Evolutionary conservation across 139 green algal species (phyloP).

Genomic region (Volvox reticuliferus): DNA sequence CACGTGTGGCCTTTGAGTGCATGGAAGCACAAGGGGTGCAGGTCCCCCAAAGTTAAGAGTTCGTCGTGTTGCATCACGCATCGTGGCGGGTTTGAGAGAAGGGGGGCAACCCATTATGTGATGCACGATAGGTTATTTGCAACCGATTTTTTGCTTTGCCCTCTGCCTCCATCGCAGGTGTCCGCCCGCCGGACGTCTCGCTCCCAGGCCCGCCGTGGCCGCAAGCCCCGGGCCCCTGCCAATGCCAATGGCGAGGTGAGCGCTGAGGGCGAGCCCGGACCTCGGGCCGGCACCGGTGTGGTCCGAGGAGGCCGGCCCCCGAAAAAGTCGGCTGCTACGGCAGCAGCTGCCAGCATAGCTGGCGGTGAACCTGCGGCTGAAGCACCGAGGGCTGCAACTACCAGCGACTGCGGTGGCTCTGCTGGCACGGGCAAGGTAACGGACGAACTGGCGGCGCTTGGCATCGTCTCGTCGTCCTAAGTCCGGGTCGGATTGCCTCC

Average conservation of each 20-base stretch:
- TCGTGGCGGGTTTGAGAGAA: too few relatives aligned
- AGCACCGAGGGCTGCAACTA: background rate
- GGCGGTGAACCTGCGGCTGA: background rate
- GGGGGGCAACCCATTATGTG: too few relatives aligned
- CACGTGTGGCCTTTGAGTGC: too few relatives aligned
- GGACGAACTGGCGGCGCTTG: conserved; percentile 40
- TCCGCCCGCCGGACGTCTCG: background rate
- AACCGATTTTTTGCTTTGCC: background rate
- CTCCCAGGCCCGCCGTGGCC: conserved; percentile 1
- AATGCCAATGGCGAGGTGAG: background rate
- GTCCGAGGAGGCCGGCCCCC: background rate
- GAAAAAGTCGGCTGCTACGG: background rate
- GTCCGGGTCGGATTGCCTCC: background rate
- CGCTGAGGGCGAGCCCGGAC: background rate
- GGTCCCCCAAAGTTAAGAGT: too few relatives aligned
- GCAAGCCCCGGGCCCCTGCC: background rate
- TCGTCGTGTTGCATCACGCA: too few relatives aligned
- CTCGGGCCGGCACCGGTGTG: background rate
- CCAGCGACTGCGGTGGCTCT: too few relatives aligned
- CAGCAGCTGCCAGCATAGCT: background rate
- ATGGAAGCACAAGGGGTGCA: too few relatives aligned
- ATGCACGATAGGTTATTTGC: too few relatives aligned
- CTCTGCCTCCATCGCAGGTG: background rate
- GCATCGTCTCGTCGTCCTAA: conserved; percentile 11
- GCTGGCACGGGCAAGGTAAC: too few relatives aligned